phyloP scores from a whole-genome alignment of 1,284 basidiomycete species.

The Puccinia novopanici region DNA sequence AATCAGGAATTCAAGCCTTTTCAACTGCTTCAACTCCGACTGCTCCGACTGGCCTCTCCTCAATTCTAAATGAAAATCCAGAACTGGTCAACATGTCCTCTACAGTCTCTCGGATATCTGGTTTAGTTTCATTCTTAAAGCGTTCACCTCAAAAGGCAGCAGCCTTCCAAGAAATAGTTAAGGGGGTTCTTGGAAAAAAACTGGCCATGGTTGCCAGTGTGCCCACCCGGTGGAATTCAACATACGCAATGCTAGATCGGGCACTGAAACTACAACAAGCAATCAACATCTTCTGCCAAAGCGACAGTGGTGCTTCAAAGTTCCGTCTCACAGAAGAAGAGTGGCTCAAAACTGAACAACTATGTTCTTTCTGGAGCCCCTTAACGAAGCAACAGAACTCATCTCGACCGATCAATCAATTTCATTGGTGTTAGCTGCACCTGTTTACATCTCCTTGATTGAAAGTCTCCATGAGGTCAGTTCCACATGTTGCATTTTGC shows the following conservation, averaged over 20 bases:
- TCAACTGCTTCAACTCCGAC: no score
- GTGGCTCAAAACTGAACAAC: background rate
- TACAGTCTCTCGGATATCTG: background rate
- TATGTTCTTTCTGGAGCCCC: background rate
- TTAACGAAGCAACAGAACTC: background rate
- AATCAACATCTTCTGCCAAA: no score
- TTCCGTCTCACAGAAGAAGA: no score
- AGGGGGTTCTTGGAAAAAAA: background rate
- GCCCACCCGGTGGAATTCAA: background rate
- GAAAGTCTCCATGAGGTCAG: background rate
- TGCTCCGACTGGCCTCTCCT: background rate
- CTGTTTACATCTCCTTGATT: slow-evolving; percentile 7
- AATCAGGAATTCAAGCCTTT: background rate
- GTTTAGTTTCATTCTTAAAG: background rate
- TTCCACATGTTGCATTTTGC: background rate
- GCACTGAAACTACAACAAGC: no score
- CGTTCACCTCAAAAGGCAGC: background rate
- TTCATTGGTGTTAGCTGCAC: background rate
- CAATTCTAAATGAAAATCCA: background rate
- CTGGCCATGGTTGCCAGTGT: background rate
- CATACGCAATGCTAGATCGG: background rate
- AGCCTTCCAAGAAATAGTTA: background rate
- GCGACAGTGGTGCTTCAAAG: no score
- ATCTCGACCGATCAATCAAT: background rate
- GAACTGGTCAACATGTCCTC: background rate